A percentile compares a stretch with the other conserved stretches of the same genome.
These are phyloP conservation scores for Juncus inflexus DNA, from an alignment of 176 grass and related monocot species.

Conservation along the genomic window DNA sequence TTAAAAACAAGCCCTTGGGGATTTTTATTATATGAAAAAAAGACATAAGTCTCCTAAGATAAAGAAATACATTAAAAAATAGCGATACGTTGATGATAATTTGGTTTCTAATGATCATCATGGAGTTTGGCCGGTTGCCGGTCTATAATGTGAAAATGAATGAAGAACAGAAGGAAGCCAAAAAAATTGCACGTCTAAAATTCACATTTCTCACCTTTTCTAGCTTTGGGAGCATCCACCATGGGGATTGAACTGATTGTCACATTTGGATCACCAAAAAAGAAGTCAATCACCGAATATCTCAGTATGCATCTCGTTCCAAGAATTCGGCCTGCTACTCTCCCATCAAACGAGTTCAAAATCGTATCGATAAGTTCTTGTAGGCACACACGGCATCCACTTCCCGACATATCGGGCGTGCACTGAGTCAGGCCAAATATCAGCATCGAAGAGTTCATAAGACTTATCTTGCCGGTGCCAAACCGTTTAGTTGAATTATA, in stretches of 20 bases:
- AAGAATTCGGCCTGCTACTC: conserved; percentile 27
- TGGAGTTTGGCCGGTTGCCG: too few relatives aligned
- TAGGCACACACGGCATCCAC: conserved; percentile 30
- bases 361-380: conserved; percentile 1
- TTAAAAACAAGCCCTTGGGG: too few relatives aligned
- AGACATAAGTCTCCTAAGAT: too few relatives aligned
- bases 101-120: too few relatives aligned
- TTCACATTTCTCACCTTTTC: too few relatives aligned
- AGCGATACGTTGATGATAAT: too few relatives aligned
- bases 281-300: conserved; percentile 26
- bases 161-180: too few relatives aligned
- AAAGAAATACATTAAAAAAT: too few relatives aligned
- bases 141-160: too few relatives aligned
- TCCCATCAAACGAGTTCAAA: not conserved
- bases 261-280: not conserved
- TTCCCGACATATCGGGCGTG: conserved; percentile 33
- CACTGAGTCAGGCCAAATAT: conserved; percentile 42
- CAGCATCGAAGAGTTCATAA: not conserved
- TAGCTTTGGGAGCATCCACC: not conserved
- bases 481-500: conserved; percentile 25
- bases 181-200: too few relatives aligned
- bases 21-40: too few relatives aligned
- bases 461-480: conserved; percentile 26
- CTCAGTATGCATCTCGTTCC: conserved; percentile 30
- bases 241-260: not conserved